Evolutionary conservation across 768 basidiomycete species (phyloP), one percentile per base, ranked within the genome.

Genomic region (Termitomyces titanicus): DNA sequence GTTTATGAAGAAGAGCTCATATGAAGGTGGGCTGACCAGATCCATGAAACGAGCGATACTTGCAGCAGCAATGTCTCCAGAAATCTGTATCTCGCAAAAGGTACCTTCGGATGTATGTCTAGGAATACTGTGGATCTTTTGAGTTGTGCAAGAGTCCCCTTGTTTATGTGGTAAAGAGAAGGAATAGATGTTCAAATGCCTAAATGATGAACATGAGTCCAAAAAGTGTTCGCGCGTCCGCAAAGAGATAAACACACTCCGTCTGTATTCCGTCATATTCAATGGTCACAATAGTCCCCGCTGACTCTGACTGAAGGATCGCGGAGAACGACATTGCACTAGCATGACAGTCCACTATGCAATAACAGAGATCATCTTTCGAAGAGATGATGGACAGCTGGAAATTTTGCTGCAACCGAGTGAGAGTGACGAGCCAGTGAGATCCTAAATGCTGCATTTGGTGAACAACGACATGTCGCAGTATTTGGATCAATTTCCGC

Each of bases 371-470:
- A 27, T 67, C 40, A 61, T 70, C 66, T n/a, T 63, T 64, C 25
- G 74, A 57, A 44, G 71, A 76, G 77, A 80, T 81, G 11, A 83
- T 62, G 11, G 72, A 74, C 20, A 84, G 61, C 29, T 69, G 66
- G 5, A 77, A 72, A 8, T 62, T 62, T 40, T 57, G 51, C 10
- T 61, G 58, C 37, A 59, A 55, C 44, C 72, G 70, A 47, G 70
- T 68, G 25, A 79, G 69, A 24, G 74, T 75, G 5, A 81, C 70
- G 22, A 83, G 74, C 77, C 79, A 82, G 24, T 72, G 65, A 13
- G 74, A 71, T n/a, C 78, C 79, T 18, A 82, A 70, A 47, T 79
- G 68, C 53, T 75, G 75, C 68, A 83, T 75, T 45, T 74, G 71
- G 27, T 72, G 70, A 40, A 79, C 73, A 18, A 76, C 71, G 31